Evolutionary conservation across 805 yeast species (phyloP).

Genomic region (Kuraishia capsulata): DNA sequence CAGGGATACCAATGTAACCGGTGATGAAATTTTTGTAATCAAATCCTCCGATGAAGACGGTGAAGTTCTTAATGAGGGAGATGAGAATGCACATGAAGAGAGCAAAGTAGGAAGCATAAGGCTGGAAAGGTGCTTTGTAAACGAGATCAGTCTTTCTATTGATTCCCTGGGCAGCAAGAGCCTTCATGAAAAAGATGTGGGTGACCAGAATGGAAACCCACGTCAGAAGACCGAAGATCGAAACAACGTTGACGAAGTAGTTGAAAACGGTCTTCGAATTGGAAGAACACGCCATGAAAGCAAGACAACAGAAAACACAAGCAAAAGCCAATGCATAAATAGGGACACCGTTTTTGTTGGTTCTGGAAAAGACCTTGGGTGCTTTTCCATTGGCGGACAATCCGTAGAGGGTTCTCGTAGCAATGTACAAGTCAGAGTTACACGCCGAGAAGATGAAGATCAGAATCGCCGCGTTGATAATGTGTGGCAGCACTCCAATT

Average conservation of each 20-base stretch:
- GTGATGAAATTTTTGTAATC: slow-evolving; percentile 63
- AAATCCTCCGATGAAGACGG: slow-evolving; percentile 58
- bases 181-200: slow-evolving; percentile 56
- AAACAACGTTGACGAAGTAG: slow-evolving; percentile 68
- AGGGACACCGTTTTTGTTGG: slow-evolving; percentile 69
- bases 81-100: slow-evolving; percentile 43
- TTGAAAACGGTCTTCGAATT: slow-evolving; percentile 48
- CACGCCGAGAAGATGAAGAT: slow-evolving; percentile 75
- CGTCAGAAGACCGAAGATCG: slow-evolving; percentile 66
- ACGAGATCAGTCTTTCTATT: slow-evolving; percentile 43
- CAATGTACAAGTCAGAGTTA: slow-evolving; percentile 70
- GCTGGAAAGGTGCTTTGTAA: slow-evolving; percentile 60
- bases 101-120: slow-evolving; percentile 57
- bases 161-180: slow-evolving; percentile 59
- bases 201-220: slow-evolving; percentile 68
- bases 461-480: slow-evolving; percentile 71
- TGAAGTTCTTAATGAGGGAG: slow-evolving; percentile 59
- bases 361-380: slow-evolving; percentile 55
- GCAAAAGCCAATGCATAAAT: slow-evolving; percentile 42
- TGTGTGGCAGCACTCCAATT: slow-evolving; percentile 60
- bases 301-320: slow-evolving; percentile 49
- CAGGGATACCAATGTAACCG: slow-evolving; percentile 70
- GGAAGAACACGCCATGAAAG: slow-evolving; percentile 59
- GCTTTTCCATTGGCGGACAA: slow-evolving; percentile 68
- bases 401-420: slow-evolving; percentile 67